phyloP scores from a whole-genome alignment of 805 yeast genomes.

The Nakazawaea wyomingensis region DNA sequence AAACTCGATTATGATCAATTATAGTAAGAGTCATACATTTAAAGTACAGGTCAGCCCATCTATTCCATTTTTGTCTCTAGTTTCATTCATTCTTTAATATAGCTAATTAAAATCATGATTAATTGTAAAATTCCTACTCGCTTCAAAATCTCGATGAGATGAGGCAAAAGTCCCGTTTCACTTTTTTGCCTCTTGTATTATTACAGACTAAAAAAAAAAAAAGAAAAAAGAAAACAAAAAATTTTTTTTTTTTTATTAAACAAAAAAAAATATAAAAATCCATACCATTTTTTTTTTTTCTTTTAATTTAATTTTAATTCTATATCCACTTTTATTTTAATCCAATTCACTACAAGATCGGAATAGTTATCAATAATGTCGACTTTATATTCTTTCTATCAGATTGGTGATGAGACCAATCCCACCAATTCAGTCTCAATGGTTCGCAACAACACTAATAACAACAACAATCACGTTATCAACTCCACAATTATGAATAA shows the following conservation, averaged over 20 bases:
- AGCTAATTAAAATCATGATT: no score
- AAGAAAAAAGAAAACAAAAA: background rate
- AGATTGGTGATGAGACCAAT: background rate
- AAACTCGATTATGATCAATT: no score
- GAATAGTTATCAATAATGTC: background rate
- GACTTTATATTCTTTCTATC: background rate
- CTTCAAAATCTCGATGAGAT: no score
- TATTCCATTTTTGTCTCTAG: no score
- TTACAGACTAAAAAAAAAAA: conserved; percentile 1
- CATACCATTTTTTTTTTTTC: background rate
- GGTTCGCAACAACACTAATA: background rate
- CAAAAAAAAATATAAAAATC: no score
- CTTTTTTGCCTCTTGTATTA: background rate
- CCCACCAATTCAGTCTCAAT: background rate
- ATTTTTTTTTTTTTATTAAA: conserved; percentile 1
- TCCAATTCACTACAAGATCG: background rate
- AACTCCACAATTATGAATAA: background rate
- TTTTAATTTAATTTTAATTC: no score
- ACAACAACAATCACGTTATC: background rate
- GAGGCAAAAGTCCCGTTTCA: background rate
- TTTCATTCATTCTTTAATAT: no score
- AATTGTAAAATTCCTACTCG: no score
- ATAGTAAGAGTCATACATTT: no score
- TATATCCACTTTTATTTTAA: no score
- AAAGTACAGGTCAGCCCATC: no score